Base-by-base conservation (phyloP, 805 yeast species). In the Saturnispora gosingensis region DNA sequence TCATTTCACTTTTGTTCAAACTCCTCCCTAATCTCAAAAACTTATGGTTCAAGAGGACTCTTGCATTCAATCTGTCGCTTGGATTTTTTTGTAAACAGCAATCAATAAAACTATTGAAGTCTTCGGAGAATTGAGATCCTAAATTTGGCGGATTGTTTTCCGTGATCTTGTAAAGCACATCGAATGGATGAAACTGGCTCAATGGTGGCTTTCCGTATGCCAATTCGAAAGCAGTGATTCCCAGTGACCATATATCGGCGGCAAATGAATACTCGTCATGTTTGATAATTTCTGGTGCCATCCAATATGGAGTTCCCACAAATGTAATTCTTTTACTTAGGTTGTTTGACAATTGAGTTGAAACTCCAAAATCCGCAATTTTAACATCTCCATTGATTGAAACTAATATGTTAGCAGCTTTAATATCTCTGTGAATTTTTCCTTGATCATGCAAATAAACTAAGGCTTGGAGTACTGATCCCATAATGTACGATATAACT, bases 351-450 rank as follows among this genome's bases (percentile, higher is more conserved):
- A 68, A 73, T 58, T 82, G 85, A 0, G 97, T 87, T 1, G 98
- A 95, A 10, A 91, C 97, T 1, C 98, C 98, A 67, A 91, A 91
- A 66, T 91, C 99, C 2, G 97, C 97, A 46, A 91, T 74, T 60
- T 91, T 93, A 13, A 88, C 91, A 9, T 77, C 82, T 3, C 95
- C 90, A 11, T 74, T 67, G 2, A 76, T 75, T 18, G 88, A 82
- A 16, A 90, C 65, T 34, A 91, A 69, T 24, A 91, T 80, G 64
- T 91, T 91, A 0, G 97, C 98, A 2, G 97, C 96, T 64, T 90
- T 91, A 49, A 91, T 86, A 65, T 91, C 98, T 54, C 98, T 70
- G 64, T 91, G 99, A 43, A 91, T 90, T 60, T 85, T 83, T 9
- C 88, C 88, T 54, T 75, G 81, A 4, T 67, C 66, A 60, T 85